Evolutionary conservation across 208 protist genomes (phyloP), one percentile per base, ranked within the genome.

Genomic region (Leishmania mexicana): DNA sequence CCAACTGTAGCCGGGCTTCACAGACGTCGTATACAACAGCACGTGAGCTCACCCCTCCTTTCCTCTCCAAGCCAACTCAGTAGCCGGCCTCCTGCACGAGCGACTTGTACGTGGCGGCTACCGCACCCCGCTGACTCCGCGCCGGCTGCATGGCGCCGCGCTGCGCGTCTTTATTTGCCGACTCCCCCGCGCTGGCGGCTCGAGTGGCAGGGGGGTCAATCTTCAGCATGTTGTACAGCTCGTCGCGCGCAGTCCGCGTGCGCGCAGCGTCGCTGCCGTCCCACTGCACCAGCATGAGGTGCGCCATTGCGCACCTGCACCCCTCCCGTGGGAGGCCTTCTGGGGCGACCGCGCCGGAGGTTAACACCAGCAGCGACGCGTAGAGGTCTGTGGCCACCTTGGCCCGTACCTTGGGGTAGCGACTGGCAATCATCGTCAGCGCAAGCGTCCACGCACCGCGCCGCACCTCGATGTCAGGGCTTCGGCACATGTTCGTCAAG

Each of bases 401-500:
- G 8, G 92, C 91, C 7, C 96, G 92, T 42, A 98, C 96, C 88
- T 98, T 98, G 1, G 96, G 96, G 80, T 96, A 98, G 67, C 93
- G 94, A 73, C 92, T 97, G 31, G 93, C 96, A 62, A 98, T 81
- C 91, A 98, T 95, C 40, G 91, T 89, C 47, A 98, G 91, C 54
- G 88, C 83, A n/a, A 95, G 87, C 57, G 74, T 45, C 94, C 92
- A 95, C 58, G 94, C 88, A 10, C 81, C 84, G 53, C 85, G 67
- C 5, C 92, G 93, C 60, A 92, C 94, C 11, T 79, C 87, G 0
- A 24, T 45, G 73, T 90, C 81, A 31, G 81, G 49, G 80, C 91
- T 94, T 49, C 92, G 91, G 85, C 95, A 96, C 38, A 95, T 60
- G 57, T 75, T 91, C 3, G 88, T 86, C 35, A 96, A 86, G 79